A percentile compares a stretch with the other conserved stretches of the same genome.
These are phyloP conservation scores for Mycena indigotica DNA, from an alignment of 768 basidiomycete species.

Conservation along the genomic window DNA sequence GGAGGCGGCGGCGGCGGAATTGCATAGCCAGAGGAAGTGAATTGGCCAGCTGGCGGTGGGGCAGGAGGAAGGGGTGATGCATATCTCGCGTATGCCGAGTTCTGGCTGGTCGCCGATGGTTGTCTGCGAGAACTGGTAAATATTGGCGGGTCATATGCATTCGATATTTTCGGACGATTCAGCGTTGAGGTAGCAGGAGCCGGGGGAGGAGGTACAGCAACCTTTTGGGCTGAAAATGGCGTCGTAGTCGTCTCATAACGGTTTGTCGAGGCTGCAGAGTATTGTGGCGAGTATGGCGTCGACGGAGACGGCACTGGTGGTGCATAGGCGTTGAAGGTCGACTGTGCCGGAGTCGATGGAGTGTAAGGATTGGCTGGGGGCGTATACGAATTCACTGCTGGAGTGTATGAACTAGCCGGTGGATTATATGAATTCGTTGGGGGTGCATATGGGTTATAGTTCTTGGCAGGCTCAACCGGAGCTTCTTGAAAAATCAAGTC, in stretches of 20 bases:
- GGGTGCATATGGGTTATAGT: not conserved
- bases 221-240: slow-evolving; percentile 24
- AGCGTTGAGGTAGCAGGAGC: slow-evolving; percentile 45
- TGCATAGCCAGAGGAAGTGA: slow-evolving; percentile 17
- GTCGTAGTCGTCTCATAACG: slow-evolving; percentile 25
- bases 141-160: slow-evolving; percentile 75
- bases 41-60: slow-evolving; percentile 11
- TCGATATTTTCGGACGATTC: slow-evolving; percentile 64
- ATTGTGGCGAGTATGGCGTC: slow-evolving; percentile 33
- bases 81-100: slow-evolving; percentile 26
- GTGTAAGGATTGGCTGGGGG: slow-evolving; percentile 45
- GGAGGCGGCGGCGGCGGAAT: slow-evolving; percentile 18
- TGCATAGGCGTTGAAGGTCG: slow-evolving; percentile 24
- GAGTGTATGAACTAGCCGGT: slow-evolving; percentile 15
- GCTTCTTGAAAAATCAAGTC: not conserved
- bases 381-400: not conserved
- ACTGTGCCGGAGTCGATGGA: slow-evolving; percentile 16
- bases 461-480: slow-evolving; percentile 3
- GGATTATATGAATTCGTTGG: slow-evolving; percentile 14
- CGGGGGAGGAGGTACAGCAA: slow-evolving; percentile 36
- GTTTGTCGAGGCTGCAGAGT: slow-evolving; percentile 27
- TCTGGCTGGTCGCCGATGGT: slow-evolving; percentile 30
- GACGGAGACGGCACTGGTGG: slow-evolving; percentile 23
- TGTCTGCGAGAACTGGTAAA: slow-evolving; percentile 53
- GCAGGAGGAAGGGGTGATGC: slow-evolving; percentile 26